phyloP scores from a whole-genome alignment of 1,139 yeast genomes.

The Protomyces arabidopsidicola region DNA sequence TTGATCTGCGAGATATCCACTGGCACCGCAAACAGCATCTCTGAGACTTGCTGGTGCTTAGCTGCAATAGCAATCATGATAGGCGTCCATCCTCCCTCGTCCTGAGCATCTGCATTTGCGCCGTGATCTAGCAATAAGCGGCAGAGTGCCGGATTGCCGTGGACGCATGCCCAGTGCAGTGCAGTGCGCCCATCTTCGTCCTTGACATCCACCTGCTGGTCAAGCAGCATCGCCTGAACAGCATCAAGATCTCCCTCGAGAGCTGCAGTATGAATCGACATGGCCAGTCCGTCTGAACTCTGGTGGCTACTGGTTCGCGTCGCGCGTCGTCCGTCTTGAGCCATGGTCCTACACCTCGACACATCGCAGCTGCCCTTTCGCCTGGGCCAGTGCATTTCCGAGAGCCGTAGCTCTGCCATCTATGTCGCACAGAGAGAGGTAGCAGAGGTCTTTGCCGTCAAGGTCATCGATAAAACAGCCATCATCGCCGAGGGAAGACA shows the following conservation, averaged over 20 bases:
- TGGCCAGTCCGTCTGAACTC: not conserved
- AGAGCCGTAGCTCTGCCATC: conserved; percentile 14
- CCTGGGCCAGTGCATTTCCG: conserved; percentile 16
- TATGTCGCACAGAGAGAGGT: not conserved
- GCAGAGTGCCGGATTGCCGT: conserved; percentile 54
- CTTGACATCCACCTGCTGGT: not conserved
- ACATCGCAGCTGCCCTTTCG: conserved; percentile 5
- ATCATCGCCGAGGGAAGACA: conserved; percentile 47
- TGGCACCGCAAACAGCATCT: conserved; percentile 46
- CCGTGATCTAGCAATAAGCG: conserved; percentile 44
- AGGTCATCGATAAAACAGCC: conserved; percentile 51
- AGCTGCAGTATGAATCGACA: conserved; percentile 16
- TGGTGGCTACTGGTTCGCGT: not conserved
- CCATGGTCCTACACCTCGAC: not conserved
- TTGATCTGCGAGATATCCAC: conserved; percentile 56
- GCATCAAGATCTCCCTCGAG: conserved; percentile 6
- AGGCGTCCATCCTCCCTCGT: conserved; percentile 51
- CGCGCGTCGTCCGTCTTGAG: not conserved
- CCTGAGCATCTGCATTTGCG: conserved; percentile 13
- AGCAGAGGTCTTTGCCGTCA: conserved; percentile 48
- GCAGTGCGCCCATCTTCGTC: conserved; percentile 52
- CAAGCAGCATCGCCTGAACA: conserved; percentile 9
- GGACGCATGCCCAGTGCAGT: conserved; percentile 83
- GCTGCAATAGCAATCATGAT: conserved; percentile 74
- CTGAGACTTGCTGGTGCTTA: conserved; percentile 55